Evolutionary conservation across 257 asterid species (phyloP).

Genomic region (Linderniella brevidens): DNA sequence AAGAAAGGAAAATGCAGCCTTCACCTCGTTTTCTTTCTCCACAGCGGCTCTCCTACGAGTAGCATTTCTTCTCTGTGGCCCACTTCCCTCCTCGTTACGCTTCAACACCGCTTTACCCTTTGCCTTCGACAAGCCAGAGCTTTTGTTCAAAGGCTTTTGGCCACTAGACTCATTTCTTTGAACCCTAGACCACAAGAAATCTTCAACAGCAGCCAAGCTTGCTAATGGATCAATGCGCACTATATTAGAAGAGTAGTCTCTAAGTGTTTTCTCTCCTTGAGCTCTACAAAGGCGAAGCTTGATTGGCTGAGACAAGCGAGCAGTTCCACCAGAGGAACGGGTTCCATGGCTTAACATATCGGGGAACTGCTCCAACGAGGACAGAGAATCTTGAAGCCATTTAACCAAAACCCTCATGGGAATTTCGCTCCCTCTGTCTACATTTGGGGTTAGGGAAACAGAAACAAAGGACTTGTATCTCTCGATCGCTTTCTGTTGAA

Average conservation of each 20-base stretch:
- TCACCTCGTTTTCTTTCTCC: constrained; percentile 63
- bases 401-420: constrained; percentile 80
- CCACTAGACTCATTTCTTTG: constrained; percentile 54
- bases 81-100: constrained; percentile 62
- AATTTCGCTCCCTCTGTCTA: constrained; percentile 26
- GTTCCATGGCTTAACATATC: constrained; percentile 80
- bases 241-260: constrained; percentile 90
- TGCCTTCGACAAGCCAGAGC: constrained; percentile 48
- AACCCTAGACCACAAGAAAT: constrained; percentile 86
- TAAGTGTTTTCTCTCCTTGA: constrained; percentile 85
- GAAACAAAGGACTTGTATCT: constrained; percentile 76
- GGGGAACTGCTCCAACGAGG: constrained; percentile 89
- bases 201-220: constrained; percentile 90
- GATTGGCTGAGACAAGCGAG: constrained; percentile 83
- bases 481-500: constrained; percentile 71
- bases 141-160: constrained; percentile 48
- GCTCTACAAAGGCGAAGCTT: constrained; percentile 97
- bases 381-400: constrained; percentile 82
- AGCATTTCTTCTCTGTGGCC: constrained; percentile 85
- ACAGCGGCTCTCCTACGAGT: constrained; percentile 67
- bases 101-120: constrained; percentile 89
- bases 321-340: constrained; percentile 55
- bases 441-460: constrained; percentile 51
- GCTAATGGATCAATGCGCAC: constrained; percentile 90
- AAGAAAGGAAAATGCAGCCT: constrained; percentile 24